A percentile compares a stretch with the other conserved stretches of the same genome.
phyloP scores from a whole-genome alignment of 2,329 filamentous ascomycete genomes.

The Curvularia lunata region DNA sequence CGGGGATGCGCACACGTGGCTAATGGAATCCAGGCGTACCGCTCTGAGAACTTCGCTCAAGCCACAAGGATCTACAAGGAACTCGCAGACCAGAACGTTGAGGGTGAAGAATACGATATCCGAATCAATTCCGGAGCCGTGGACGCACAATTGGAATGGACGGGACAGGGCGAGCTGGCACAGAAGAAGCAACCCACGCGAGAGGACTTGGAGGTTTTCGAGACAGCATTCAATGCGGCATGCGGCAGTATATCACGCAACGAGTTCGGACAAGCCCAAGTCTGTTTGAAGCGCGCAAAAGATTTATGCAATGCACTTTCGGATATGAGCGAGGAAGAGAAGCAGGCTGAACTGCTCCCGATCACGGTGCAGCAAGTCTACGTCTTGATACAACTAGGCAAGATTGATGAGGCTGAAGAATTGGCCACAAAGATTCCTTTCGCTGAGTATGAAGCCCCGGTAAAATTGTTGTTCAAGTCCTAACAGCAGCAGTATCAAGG shows the following conservation, averaged over 20 bases:
- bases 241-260: constrained; percentile 74
- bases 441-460: constrained; percentile 60
- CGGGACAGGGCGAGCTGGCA: constrained; percentile 60
- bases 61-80: constrained; percentile 68
- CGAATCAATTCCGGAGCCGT: constrained; percentile 77
- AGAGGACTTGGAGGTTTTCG: constrained; percentile 75
- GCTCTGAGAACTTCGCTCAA: constrained; percentile 73
- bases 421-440: constrained; percentile 68
- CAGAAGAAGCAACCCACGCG: constrained; percentile 62
- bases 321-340: constrained; percentile 76
- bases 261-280: constrained; percentile 67
- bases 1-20: constrained; percentile 6
- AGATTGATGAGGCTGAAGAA: constrained; percentile 67
- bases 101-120: constrained; percentile 74
- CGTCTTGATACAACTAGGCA: constrained; percentile 70
- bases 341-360: constrained; percentile 73
- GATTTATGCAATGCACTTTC: constrained; percentile 75
- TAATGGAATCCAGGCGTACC: constrained; percentile 63
- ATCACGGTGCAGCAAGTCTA: constrained; percentile 80
- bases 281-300: constrained; percentile 72
- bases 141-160: constrained; percentile 75
- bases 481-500: constrained; percentile 62
- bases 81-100: constrained; percentile 58
- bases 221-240: constrained; percentile 81
- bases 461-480: constrained; percentile 7